Evolutionary conservation across 352 stramenopile species (phyloP), one percentile per base, ranked within the genome.

Genomic region (Globisporangium iwayamae): DNA sequence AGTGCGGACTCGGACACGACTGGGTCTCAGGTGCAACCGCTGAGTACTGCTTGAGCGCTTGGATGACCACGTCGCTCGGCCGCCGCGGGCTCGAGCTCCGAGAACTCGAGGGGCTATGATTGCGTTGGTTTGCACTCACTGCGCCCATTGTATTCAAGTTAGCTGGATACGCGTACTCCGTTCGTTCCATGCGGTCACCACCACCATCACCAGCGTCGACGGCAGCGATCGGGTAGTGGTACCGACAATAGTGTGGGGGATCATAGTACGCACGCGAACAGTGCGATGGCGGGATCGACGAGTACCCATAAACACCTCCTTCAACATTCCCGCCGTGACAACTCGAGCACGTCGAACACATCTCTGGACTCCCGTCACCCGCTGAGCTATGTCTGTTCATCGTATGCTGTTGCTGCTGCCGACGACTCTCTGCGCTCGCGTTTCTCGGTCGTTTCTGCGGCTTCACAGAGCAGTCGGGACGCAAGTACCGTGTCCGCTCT

Each of bases 401-500:
- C 32, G 32, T 13, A 4, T 58, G 52, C 16, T 32, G 52, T 22
- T 47, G 16, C 41, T 25, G 28, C 9, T 43, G 36, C 7, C 45
- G 34, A 9, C 52, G n/a, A 13, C 38, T 46, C 45, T 51, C 36
- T 4, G 22, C n/a, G 16, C 10, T 62, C 38, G 52, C 43, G 6
- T 52, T 25, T 41, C 38, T 30, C 11, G 56, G 30, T 28, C 56
- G 43, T 30, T 62, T 62, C 56, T 41, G 52, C 13, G 56, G 9
- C 16, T 45, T 53, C 56, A 32, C 3, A n/a, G 56, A 62, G 14
- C 62, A 67, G 2, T 61, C 61, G 2, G 76, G 81, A 36, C 81
- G 75, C 20, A 90, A 41, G n/a, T 87, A 86, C 65, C 87, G 87
- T 38, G 81, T 87, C 9, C 81, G 72, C 56, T 90, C 81, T 56